These are phyloP conservation scores for Apiospora saccharicola DNA, from an alignment of 2,329 filamentous ascomycete species.

Conservation along the genomic window DNA sequence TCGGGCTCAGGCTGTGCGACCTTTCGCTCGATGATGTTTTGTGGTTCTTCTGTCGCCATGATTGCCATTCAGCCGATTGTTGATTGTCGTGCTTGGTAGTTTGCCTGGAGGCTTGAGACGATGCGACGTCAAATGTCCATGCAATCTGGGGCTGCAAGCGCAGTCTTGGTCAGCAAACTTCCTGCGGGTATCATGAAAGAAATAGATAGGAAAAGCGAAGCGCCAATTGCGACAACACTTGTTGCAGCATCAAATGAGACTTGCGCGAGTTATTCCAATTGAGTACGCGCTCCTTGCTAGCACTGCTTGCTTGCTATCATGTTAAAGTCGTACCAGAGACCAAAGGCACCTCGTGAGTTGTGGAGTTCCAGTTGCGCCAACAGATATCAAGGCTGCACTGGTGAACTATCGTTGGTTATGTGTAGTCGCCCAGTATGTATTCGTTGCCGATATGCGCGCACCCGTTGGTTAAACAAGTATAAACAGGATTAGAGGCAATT, in stretches of 20 bases:
- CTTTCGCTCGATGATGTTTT: slow-evolving; percentile 36
- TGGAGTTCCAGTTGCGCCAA: not conserved
- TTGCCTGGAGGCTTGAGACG: slow-evolving; percentile 11
- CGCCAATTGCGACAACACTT: not conserved
- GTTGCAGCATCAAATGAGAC: not conserved
- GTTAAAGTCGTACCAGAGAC: not conserved
- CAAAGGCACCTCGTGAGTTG: not conserved
- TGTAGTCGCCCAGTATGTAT: not conserved
- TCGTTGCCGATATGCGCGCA: not conserved
- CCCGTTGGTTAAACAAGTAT: not conserved
- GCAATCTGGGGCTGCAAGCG: not conserved
- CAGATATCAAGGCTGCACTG: not conserved
- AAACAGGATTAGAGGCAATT: not conserved
- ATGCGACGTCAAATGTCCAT: slow-evolving; percentile 17
- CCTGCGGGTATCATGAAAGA: not conserved
- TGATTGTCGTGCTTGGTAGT: not conserved
- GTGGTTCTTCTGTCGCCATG: slow-evolving; percentile 44
- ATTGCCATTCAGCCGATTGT: slow-evolving; percentile 35
- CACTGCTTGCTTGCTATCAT: not conserved
- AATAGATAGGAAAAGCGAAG: not conserved
- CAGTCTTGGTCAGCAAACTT: not conserved
- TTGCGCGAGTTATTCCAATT: not conserved
- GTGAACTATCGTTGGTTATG: not conserved
- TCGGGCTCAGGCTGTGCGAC: slow-evolving; percentile 27
- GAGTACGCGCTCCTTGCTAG: not conserved